A percentile compares a stretch with the other conserved stretches of the same genome.
phyloP scores from a whole-genome alignment of 345 rosid genomes.

The Sonneratia caseolaris region DNA sequence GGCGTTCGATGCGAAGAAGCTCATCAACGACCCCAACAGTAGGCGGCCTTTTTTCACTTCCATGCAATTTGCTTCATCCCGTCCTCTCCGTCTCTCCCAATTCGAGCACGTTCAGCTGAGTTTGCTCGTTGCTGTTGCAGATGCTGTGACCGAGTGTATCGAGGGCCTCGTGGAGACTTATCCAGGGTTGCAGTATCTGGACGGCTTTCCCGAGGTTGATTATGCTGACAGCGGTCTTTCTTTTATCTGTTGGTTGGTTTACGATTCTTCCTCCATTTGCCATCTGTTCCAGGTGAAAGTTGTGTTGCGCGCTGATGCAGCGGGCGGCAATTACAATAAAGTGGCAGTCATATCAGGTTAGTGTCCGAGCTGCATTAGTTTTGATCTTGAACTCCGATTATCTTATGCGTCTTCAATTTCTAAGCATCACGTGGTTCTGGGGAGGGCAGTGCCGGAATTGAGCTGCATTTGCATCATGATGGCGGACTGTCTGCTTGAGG shows the following conservation, averaged over 20 bases:
- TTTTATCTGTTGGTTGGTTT: not conserved
- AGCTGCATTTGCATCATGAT: too few relatives aligned
- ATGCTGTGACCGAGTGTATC: slow-evolving; percentile 86
- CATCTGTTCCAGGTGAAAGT: slow-evolving; percentile 60
- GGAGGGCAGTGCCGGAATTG: not conserved
- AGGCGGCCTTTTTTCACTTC: slow-evolving; percentile 6
- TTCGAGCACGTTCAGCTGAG: not conserved
- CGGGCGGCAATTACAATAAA: slow-evolving; percentile 53
- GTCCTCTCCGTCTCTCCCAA: not conserved
- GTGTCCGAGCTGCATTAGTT: not conserved
- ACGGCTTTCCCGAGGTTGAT: slow-evolving; percentile 86
- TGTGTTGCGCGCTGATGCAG: slow-evolving; percentile 82
- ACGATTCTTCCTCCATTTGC: not conserved
- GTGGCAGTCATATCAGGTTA: slow-evolving; percentile 93
- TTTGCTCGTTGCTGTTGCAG: slow-evolving; percentile 29
- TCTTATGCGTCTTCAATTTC: not conserved
- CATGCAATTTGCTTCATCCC: not conserved
- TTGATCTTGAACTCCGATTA: not conserved
- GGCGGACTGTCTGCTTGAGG: not conserved
- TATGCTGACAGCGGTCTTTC: not conserved
- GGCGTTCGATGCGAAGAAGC: slow-evolving; percentile 81
- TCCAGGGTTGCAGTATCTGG: slow-evolving; percentile 78
- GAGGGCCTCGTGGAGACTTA: slow-evolving; percentile 93
- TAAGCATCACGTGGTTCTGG: not conserved
- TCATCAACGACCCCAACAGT: slow-evolving; percentile 84